Evolutionary conservation across 768 basidiomycete genomes (phyloP).

Genomic region (Mrakia hoshinonis): DNA sequence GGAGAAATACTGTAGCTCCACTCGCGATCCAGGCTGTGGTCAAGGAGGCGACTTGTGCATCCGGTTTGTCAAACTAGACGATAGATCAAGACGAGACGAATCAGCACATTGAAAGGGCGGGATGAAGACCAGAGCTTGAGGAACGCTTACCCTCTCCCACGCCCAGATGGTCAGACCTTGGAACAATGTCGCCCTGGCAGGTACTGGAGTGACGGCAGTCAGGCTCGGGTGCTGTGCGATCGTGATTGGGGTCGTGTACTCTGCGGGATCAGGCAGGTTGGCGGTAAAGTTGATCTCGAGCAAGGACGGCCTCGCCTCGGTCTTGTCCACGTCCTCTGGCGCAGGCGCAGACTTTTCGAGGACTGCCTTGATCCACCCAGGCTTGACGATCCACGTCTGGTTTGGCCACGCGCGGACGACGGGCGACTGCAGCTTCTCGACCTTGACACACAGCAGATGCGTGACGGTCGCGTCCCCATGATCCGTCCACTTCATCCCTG

Average conservation of each 20-base stretch:
- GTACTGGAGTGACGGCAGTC: not conserved
- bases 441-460: not conserved
- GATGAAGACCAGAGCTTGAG: not conserved
- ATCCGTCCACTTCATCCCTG: not conserved
- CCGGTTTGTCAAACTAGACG: too few species aligned
- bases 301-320: not conserved
- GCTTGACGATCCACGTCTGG: conserved; percentile 11
- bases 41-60: too few species aligned
- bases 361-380: not conserved
- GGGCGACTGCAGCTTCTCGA: not conserved
- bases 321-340: too few species aligned
- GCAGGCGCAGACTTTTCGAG: not conserved
- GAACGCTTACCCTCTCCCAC: not conserved
- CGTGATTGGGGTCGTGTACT: not conserved
- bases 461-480: not conserved
- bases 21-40: too few species aligned
- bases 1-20: not conserved
- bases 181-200: not conserved
- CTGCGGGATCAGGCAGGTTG: not conserved
- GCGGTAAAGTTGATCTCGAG: not conserved
- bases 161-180: conserved; percentile 1
- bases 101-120: too few species aligned
- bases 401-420: not conserved
- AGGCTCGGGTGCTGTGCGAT: not conserved
- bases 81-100: too few species aligned